Conservation (phyloP, 106 monocot species). For the Amphibolis antarctica region DNA sequence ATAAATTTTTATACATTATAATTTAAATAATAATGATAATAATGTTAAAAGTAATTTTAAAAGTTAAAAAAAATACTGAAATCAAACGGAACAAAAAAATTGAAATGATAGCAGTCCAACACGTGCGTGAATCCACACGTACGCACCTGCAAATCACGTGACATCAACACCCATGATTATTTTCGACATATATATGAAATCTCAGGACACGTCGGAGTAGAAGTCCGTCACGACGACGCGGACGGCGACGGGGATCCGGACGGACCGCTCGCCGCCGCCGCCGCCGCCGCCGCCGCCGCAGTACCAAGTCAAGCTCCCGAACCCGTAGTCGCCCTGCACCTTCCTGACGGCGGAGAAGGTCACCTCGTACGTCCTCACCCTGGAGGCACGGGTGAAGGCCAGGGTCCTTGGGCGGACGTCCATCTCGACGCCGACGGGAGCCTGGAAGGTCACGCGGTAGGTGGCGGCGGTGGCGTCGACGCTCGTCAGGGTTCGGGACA, state of each 20-base stretch:
- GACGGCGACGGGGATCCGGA: constrained; percentile 10
- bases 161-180: too few species aligned
- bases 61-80: too few species aligned
- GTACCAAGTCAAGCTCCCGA: constrained; percentile 16
- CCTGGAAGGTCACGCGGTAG: background rate
- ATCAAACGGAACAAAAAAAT: too few species aligned
- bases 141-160: too few species aligned
- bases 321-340: constrained; percentile 9
- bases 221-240: background rate
- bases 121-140: too few species aligned
- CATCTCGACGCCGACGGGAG: constrained; percentile 4
- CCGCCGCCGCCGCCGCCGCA: too few species aligned
- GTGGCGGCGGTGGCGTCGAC: background rate
- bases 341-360: background rate
- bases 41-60: too few species aligned
- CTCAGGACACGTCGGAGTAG: constrained; percentile 5
- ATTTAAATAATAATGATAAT: too few species aligned
- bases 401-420: constrained; percentile 2
- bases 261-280: constrained; percentile 1
- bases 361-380: background rate
- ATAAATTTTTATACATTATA: too few species aligned
- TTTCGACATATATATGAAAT: too few species aligned
- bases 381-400: background rate
- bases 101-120: too few species aligned
- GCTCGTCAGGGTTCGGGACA: constrained; percentile 8